Conservation (phyloP, 176 grass and related monocot species). For the Oryza meyeriana region DNA sequence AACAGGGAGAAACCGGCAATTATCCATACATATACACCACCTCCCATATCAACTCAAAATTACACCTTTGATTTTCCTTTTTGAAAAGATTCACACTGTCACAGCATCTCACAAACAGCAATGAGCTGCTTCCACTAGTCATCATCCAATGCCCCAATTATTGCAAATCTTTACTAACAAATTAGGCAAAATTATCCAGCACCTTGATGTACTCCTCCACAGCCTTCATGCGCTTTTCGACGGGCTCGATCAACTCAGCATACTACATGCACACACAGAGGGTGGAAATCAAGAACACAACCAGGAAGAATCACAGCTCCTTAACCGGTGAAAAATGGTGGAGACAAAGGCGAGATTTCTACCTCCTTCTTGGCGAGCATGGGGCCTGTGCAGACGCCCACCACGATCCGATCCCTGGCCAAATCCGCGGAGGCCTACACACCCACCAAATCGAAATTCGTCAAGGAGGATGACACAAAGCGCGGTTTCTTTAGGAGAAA, state of each 20-base stretch:
- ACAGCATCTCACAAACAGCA: not conserved
- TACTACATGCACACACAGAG: conserved; percentile 21
- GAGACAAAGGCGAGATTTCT: too few species aligned
- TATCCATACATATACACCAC: not conserved
- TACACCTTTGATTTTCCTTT: not conserved
- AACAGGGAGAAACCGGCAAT: not conserved
- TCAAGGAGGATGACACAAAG: not conserved
- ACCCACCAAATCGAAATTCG: not conserved
- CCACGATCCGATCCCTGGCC: conserved; percentile 48
- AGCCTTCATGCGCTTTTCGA: conserved; percentile 51
- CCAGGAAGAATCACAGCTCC: not conserved
- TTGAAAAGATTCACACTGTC: not conserved
- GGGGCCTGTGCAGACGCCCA: conserved; percentile 60
- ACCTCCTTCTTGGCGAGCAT: conserved; percentile 74
- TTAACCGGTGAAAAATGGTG: not conserved
- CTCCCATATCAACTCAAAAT: not conserved
- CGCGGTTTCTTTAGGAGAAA: not conserved
- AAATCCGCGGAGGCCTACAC: conserved; percentile 53
- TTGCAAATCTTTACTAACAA: not conserved
- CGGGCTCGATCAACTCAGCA: conserved; percentile 50
- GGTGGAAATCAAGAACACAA: not conserved
- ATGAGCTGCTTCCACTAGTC: not conserved
- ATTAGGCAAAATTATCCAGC: not conserved
- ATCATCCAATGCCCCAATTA: conserved; percentile 8
- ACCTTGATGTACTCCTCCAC: conserved; percentile 74